A percentile compares a stretch with the other conserved stretches of the same genome.
Conservation (phyloP, 352 stramenopile genomes). For the Phytophthora litchii region DNA sequence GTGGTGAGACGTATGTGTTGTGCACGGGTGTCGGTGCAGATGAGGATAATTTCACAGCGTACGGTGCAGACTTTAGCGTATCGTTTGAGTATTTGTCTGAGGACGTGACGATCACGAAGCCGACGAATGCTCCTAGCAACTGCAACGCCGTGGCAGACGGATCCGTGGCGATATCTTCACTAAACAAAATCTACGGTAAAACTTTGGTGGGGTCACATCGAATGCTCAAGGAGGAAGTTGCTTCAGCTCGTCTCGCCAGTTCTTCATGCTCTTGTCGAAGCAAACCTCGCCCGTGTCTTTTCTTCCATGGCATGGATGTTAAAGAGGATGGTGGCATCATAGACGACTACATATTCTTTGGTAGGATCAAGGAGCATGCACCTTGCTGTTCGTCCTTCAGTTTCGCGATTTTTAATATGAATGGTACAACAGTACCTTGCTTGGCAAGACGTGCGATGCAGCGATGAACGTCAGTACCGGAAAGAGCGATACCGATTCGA, state of each 20-base stretch:
- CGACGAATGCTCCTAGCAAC: conserved; percentile 20
- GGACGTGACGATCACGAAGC: conserved; percentile 32
- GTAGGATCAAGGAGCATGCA: conserved; percentile 49
- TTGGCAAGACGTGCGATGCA: conserved; percentile 43
- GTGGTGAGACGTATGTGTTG: conserved; percentile 51
- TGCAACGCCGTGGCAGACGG: conserved; percentile 25
- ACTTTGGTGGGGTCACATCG: conserved; percentile 19
- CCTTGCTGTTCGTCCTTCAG: conserved; percentile 59
- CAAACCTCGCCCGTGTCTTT: conserved; percentile 47
- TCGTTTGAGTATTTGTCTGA: conserved; percentile 33
- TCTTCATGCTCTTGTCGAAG: conserved; percentile 43
- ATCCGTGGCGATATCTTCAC: conserved; percentile 23
- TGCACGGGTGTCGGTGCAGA: conserved; percentile 33
- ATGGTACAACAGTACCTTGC: conserved; percentile 53
- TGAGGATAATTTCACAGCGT: conserved; percentile 39
- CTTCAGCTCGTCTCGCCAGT: conserved; percentile 30
- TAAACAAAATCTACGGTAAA: conserved; percentile 34
- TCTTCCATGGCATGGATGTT: conserved; percentile 60
- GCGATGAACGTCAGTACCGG: conserved; percentile 37
- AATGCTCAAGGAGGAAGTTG: conserved; percentile 15
- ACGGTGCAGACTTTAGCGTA: conserved; percentile 48
- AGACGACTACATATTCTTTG: conserved; percentile 46
- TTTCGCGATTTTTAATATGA: conserved; percentile 50
- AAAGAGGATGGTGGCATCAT: conserved; percentile 33
- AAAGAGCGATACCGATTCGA: conserved; percentile 17